A percentile compares a stretch with the other conserved stretches of the same genome.
These are phyloP conservation scores for Fusarium lateritium DNA, from an alignment of 2,329 filamentous ascomycete species.

Conservation along the genomic window DNA sequence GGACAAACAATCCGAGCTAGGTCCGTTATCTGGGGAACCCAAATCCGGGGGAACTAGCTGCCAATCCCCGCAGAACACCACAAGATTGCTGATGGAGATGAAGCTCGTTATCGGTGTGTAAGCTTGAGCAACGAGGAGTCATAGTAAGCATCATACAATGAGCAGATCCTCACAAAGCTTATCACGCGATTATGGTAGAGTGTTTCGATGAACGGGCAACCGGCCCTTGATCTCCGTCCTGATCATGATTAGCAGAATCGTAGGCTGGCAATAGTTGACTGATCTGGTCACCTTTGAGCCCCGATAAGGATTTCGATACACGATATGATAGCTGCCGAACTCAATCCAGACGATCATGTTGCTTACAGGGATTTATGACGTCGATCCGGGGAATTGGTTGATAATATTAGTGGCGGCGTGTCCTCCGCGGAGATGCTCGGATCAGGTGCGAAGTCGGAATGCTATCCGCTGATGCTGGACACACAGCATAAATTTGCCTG, in stretches of 20 bases:
- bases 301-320: constrained; percentile 17
- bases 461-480: constrained; percentile 20
- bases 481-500: constrained; percentile 8
- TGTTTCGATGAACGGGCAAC: neutral
- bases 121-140: constrained; percentile 10
- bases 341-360: constrained; percentile 14
- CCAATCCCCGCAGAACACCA: constrained; percentile 33
- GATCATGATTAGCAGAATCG: constrained; percentile 4
- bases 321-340: constrained; percentile 11
- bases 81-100: constrained; percentile 16
- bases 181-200: constrained; percentile 1
- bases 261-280: constrained; percentile 14
- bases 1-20: constrained; percentile 26
- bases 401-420: constrained; percentile 25
- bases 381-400: constrained; percentile 35
- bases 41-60: constrained; percentile 39
- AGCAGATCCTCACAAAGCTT: neutral
- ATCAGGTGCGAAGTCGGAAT: constrained; percentile 32
- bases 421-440: constrained; percentile 41
- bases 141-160: constrained; percentile 11
- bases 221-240: neutral
- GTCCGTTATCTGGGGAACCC: constrained; percentile 40
- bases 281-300: neutral
- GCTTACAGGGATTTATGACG: constrained; percentile 39
- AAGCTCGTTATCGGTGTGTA: constrained; percentile 16